A percentile compares a stretch with the other conserved stretches of the same genome.
Conservation (phyloP, 1,139 yeast species). For the Wickerhamiella pararugosa region DNA sequence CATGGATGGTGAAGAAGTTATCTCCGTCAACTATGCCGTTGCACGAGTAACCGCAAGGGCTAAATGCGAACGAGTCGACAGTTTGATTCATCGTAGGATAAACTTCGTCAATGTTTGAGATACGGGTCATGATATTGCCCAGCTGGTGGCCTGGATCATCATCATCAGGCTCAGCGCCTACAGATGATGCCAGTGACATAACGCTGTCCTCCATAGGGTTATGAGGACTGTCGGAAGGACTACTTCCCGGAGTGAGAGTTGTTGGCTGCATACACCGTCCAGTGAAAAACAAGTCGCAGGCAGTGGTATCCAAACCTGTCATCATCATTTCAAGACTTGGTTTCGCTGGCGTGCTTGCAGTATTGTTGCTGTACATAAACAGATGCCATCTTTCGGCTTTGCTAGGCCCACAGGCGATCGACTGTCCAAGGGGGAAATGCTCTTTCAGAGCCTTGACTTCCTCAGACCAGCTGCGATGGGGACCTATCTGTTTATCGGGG, state of each 20-base stretch:
- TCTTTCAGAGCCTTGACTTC: constrained; percentile 56
- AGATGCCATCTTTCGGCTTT: constrained; percentile 85
- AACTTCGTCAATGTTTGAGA: constrained; percentile 45
- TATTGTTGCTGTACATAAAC: constrained; percentile 30
- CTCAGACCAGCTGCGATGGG: constrained; percentile 73
- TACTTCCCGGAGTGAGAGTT: constrained; percentile 1
- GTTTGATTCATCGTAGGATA: constrained; percentile 30
- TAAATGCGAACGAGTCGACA: constrained; percentile 74
- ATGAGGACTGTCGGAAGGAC: constrained; percentile 15
- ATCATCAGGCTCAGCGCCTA: constrained; percentile 29
- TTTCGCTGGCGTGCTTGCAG: neutral
- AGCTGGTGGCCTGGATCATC: constrained; percentile 67
- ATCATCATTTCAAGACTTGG: constrained; percentile 76
- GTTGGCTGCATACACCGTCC: constrained; percentile 1
- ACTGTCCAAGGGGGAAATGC: constrained; percentile 42
- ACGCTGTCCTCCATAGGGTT: constrained; percentile 19
- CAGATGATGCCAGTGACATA: constrained; percentile 14
- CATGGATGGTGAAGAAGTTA: constrained; percentile 78
- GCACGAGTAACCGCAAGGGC: constrained; percentile 95
- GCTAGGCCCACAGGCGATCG: constrained; percentile 69
- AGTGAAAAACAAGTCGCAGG: constrained; percentile 42
- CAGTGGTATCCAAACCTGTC: constrained; percentile 59
- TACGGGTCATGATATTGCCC: constrained; percentile 52
- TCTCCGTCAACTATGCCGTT: constrained; percentile 48
- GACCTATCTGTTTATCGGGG: constrained; percentile 67